phyloP scores from a whole-genome alignment of 2,329 filamentous ascomycete genomes.

The Berkeleyomyces rouxiae region DNA sequence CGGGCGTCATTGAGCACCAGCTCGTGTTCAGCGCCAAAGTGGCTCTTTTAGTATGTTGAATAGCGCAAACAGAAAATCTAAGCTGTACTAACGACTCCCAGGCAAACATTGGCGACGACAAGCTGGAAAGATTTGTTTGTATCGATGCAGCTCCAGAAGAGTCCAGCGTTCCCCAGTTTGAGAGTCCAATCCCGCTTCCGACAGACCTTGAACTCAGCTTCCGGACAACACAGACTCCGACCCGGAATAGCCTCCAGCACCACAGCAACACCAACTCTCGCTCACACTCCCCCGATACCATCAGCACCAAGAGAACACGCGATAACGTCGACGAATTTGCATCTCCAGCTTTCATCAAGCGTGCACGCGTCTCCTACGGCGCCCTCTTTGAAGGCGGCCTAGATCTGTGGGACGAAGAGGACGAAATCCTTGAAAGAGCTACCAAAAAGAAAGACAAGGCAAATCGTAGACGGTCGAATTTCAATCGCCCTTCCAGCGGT shows the following conservation, averaged over 20 bases:
- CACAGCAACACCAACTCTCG: background rate
- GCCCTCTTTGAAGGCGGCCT: conserved; percentile 46
- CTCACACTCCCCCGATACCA: background rate
- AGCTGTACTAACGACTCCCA: background rate
- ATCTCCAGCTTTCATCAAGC: conserved; percentile 68
- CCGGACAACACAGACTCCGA: conserved; percentile 15
- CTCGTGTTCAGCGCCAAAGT: conserved; percentile 36
- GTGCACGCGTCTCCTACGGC: conserved; percentile 51
- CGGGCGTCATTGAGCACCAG: conserved; percentile 42
- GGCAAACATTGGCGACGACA: conserved; percentile 9
- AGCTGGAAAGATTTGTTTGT: conserved; percentile 29
- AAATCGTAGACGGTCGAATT: conserved; percentile 17
- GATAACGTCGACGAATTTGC: conserved; percentile 39
- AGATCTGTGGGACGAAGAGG: conserved; percentile 54
- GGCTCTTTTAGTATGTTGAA: conserved; percentile 26
- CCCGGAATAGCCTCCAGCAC: conserved; percentile 13
- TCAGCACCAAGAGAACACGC: conserved; percentile 16
- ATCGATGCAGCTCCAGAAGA: conserved; percentile 26
- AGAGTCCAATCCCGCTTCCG: conserved; percentile 13
- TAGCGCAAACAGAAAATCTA: background rate
- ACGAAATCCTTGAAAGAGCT: conserved; percentile 20
- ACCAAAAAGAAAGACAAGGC: conserved; percentile 39
- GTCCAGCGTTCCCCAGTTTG: conserved; percentile 15
- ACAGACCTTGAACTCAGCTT: conserved; percentile 4
- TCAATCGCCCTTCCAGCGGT: conserved; percentile 42